phyloP scores from a whole-genome alignment of 2,329 filamentous ascomycete species.

The Fusarium begoniae region DNA sequence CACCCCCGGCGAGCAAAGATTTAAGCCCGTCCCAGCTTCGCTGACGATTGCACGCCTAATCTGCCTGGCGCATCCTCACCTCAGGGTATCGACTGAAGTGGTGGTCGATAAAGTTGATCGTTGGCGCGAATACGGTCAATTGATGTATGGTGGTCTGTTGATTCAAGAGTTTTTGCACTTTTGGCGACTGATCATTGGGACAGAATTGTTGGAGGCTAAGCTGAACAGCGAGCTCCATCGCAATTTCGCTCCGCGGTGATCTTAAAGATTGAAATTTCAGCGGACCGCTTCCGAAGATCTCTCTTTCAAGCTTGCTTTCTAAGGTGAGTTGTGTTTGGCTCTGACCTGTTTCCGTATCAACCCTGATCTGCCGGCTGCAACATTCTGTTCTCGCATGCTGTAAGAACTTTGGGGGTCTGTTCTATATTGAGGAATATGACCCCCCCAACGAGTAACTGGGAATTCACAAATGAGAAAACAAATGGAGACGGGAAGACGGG shows the following conservation, averaged over 20 bases:
- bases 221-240: constrained; percentile 30
- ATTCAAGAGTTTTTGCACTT: background rate
- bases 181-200: constrained; percentile 20
- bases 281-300: constrained; percentile 16
- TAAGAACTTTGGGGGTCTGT: background rate
- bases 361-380: background rate
- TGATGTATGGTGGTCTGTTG: constrained; percentile 17
- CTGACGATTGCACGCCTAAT: constrained; percentile 29
- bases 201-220: constrained; percentile 19
- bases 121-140: constrained; percentile 27
- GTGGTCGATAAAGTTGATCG: constrained; percentile 37
- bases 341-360: background rate
- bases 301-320: constrained; percentile 7
- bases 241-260: constrained; percentile 35
- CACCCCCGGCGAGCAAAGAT: constrained; percentile 23
- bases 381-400: background rate
- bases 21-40: constrained; percentile 24
- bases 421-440: constrained; percentile 12
- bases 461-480: constrained; percentile 33
- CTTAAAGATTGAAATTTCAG: constrained; percentile 26
- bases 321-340: constrained; percentile 27
- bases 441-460: constrained; percentile 3
- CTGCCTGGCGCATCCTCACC: constrained; percentile 18
- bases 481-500: constrained; percentile 43
- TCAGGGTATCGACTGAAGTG: constrained; percentile 30